A percentile compares a stretch with the other conserved stretches of the same genome.
Evolutionary conservation across 2,329 filamentous ascomycete species (phyloP).

Genomic region (Phaeoacremonium minimum): DNA sequence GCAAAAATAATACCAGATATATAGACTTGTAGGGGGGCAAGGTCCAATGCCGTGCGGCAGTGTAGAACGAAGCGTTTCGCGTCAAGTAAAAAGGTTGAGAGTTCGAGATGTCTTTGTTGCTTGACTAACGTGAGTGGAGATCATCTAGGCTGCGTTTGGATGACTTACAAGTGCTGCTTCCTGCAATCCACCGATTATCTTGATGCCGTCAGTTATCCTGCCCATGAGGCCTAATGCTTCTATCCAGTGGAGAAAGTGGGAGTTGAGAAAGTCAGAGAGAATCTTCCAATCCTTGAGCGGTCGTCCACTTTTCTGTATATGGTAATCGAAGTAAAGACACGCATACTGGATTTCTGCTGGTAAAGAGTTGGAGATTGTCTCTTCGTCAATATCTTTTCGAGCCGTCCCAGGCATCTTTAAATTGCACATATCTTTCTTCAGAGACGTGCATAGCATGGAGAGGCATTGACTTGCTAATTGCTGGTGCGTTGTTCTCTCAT

Average conservation of each 20-base stretch:
- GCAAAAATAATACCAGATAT: conserved; percentile 17
- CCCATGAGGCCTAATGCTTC: conserved; percentile 30
- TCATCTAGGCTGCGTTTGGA: neutral
- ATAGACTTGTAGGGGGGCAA: conserved; percentile 21
- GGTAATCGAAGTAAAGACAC: conserved; percentile 30
- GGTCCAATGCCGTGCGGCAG: conserved; percentile 9
- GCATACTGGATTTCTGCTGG: conserved; percentile 30
- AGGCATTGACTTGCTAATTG: conserved; percentile 27
- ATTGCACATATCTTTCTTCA: conserved; percentile 30
- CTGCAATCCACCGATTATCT: neutral
- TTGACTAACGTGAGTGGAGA: conserved; percentile 7
- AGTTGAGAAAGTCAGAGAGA: conserved; percentile 26
- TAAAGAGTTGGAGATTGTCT: conserved; percentile 15
- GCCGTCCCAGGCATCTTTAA: conserved; percentile 18
- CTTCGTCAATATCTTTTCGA: conserved; percentile 14
- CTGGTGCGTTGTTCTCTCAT: conserved; percentile 25
- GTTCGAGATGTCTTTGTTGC: neutral
- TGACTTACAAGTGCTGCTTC: neutral
- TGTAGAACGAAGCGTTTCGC: conserved; percentile 28
- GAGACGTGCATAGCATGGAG: conserved; percentile 19
- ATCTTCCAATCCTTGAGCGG: conserved; percentile 18
- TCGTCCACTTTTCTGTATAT: conserved; percentile 19
- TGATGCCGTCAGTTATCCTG: conserved; percentile 8
- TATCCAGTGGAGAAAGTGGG: conserved; percentile 35
- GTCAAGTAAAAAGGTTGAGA: neutral